Evolutionary conservation across 2,329 filamentous ascomycete genomes (phyloP).

Genomic region (Cladophialophora exuberans): DNA sequence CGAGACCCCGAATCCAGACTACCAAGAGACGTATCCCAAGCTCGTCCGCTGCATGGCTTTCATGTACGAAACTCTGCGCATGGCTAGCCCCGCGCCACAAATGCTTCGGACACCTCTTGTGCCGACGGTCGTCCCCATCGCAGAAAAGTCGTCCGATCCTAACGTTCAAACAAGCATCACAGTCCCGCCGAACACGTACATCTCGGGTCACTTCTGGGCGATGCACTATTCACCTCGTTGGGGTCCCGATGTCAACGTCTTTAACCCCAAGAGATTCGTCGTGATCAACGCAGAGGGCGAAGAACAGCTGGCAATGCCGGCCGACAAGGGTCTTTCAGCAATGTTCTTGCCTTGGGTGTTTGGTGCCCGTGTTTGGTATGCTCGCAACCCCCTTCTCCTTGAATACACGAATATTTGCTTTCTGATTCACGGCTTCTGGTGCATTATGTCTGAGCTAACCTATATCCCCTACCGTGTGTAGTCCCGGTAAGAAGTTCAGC

Average conservation of each 20-base stretch:
- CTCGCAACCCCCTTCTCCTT: too few species aligned
- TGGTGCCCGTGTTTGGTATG: not conserved
- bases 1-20: conserved; percentile 26
- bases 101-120: conserved; percentile 17
- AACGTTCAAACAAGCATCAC: not conserved
- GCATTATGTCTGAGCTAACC: not conserved
- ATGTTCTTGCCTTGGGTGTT: not conserved
- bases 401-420: too few species aligned
- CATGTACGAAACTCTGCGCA: conserved; percentile 34
- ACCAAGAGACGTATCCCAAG: conserved; percentile 13
- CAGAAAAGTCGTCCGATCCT: not conserved
- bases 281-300: not conserved
- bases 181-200: conserved; percentile 18
- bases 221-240: conserved; percentile 27
- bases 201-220: conserved; percentile 12
- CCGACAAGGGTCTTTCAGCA: conserved; percentile 9
- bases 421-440: conserved; percentile 37
- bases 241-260: conserved; percentile 34
- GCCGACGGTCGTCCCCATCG: not conserved
- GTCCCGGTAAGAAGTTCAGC: conserved; percentile 40
- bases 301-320: not conserved
- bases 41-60: conserved; percentile 10
- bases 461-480: conserved; percentile 29
- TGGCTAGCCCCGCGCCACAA: conserved; percentile 29
- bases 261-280: conserved; percentile 40